Percentiles rank a stretch among this genome's conserved stretches.
Conservation (phyloP, 495 filamentous ascomycete species). For the Neurospora sp. region DNA sequence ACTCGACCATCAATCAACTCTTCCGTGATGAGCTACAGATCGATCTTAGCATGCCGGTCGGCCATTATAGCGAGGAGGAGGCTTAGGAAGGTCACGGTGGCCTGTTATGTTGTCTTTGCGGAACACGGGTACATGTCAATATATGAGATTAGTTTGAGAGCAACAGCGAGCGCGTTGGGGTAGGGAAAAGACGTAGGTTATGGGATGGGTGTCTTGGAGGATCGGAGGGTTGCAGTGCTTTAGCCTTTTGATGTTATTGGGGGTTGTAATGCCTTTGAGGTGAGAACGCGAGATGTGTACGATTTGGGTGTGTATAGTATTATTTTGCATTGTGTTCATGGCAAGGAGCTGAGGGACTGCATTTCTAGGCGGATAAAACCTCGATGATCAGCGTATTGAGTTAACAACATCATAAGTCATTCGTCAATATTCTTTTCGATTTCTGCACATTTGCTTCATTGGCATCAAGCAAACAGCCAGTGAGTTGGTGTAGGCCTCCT, state of each 20-base stretch:
- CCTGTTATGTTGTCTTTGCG: not conserved
- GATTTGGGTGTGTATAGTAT: not conserved
- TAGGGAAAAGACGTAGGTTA: not conserved
- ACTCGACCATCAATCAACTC: conserved; percentile 58
- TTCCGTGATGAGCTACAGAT: conserved; percentile 60
- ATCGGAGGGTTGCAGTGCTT: not conserved
- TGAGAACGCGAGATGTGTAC: not conserved
- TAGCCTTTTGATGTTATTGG: not conserved
- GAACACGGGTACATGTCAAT: not conserved
- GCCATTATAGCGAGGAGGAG: not conserved
- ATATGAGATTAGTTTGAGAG: not conserved
- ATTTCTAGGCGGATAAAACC: not conserved
- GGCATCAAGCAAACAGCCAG: not conserved
- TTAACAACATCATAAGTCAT: not conserved
- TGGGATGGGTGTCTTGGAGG: not conserved
- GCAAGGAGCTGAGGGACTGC: not conserved
- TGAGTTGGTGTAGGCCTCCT: not conserved
- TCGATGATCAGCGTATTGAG: not conserved
- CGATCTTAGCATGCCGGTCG: conserved; percentile 21
- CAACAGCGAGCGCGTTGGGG: not conserved
- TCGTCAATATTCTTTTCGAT: not conserved
- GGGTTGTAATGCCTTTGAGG: not conserved
- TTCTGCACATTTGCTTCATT: not conserved
- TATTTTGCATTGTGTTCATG: not conserved
- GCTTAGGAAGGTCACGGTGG: not conserved